These are phyloP conservation scores for Trypanosoma melophagium DNA, from an alignment of 208 protist genomes.

Conservation along the genomic window DNA sequence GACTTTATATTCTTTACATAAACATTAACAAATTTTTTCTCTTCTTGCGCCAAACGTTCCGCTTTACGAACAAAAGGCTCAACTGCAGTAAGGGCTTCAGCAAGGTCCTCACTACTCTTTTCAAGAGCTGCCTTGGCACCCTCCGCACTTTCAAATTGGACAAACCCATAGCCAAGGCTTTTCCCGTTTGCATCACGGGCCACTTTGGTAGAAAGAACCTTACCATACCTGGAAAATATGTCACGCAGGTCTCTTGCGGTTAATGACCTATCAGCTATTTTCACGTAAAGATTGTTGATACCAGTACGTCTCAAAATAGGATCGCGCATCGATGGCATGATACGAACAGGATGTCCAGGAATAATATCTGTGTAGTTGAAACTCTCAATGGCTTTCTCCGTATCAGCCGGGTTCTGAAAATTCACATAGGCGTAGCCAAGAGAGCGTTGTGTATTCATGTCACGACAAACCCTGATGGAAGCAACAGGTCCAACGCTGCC, in stretches of 20 bases:
- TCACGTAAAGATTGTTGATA: conserved; percentile 96
- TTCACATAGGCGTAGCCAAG: conserved; percentile 98
- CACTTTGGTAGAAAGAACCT: conserved; percentile 96
- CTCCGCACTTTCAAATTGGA: conserved; percentile 95
- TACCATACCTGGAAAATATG: conserved; percentile 94
- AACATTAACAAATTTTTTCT: conserved; percentile 93
- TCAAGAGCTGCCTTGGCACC: conserved; percentile 86
- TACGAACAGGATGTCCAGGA: conserved; percentile 81
- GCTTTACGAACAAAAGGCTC: conserved; percentile 73
- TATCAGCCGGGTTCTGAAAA: conserved; percentile 93
- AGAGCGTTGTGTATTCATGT: conserved; percentile 91
- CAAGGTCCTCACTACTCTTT: conserved; percentile 91
- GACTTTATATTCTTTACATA: conserved; percentile 93
- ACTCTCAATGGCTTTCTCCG: conserved; percentile 94
- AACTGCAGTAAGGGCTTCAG: conserved; percentile 78
- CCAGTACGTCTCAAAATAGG: conserved; percentile 91
- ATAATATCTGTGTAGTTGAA: conserved; percentile 94
- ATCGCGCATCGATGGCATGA: conserved; percentile 97
- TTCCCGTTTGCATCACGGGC: conserved; percentile 49
- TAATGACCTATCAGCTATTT: conserved; percentile 91
- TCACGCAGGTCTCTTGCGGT: conserved; percentile 93
- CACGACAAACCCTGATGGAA: conserved; percentile 95
- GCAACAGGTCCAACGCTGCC: conserved; percentile 91
- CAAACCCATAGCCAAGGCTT: conserved; percentile 94
- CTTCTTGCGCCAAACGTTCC: conserved; percentile 66